phyloP scores from a whole-genome alignment of 352 stramenopile genomes.

The Phytophthora fragariaefolia region DNA sequence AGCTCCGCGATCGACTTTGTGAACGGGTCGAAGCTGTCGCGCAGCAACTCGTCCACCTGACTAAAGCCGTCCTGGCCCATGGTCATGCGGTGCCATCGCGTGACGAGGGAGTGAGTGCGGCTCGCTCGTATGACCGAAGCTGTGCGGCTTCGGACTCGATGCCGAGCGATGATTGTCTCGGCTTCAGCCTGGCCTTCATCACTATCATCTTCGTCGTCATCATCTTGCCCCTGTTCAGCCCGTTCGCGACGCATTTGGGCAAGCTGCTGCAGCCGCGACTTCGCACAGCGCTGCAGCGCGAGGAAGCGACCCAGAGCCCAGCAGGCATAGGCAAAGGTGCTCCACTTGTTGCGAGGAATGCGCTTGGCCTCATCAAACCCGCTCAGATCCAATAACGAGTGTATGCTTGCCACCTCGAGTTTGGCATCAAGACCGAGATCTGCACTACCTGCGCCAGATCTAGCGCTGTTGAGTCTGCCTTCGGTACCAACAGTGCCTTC shows the following conservation, averaged over 20 bases:
- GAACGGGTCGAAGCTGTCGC: slow-evolving; percentile 66
- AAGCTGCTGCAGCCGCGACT: slow-evolving; percentile 18
- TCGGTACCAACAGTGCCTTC: slow-evolving; percentile 1
- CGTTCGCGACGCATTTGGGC: slow-evolving; percentile 15
- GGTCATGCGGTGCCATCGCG: slow-evolving; percentile 64
- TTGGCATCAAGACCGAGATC: slow-evolving; percentile 49
- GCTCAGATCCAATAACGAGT: slow-evolving; percentile 67
- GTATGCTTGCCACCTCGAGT: slow-evolving; percentile 69
- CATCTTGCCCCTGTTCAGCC: slow-evolving; percentile 32
- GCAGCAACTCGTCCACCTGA: slow-evolving; percentile 54
- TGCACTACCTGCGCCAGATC: slow-evolving; percentile 20
- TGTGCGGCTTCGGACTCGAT: slow-evolving; percentile 45
- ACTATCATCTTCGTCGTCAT: slow-evolving; percentile 44
- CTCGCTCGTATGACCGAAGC: slow-evolving; percentile 50
- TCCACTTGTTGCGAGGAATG: slow-evolving; percentile 77
- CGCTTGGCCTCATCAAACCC: slow-evolving; percentile 74
- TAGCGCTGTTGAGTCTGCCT: neutral
- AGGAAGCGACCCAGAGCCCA: slow-evolving; percentile 70
- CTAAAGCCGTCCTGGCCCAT: slow-evolving; percentile 42
- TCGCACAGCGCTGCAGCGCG: slow-evolving; percentile 30
- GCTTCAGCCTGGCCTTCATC: slow-evolving; percentile 20
- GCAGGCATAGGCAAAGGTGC: slow-evolving; percentile 75
- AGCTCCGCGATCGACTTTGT: slow-evolving; percentile 63
- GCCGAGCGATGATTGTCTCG: slow-evolving; percentile 7
- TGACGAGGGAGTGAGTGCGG: slow-evolving; percentile 62